These are phyloP conservation scores for Phytophthora kernoviae DNA, from an alignment of 352 stramenopile genomes.

Conservation along the genomic window DNA sequence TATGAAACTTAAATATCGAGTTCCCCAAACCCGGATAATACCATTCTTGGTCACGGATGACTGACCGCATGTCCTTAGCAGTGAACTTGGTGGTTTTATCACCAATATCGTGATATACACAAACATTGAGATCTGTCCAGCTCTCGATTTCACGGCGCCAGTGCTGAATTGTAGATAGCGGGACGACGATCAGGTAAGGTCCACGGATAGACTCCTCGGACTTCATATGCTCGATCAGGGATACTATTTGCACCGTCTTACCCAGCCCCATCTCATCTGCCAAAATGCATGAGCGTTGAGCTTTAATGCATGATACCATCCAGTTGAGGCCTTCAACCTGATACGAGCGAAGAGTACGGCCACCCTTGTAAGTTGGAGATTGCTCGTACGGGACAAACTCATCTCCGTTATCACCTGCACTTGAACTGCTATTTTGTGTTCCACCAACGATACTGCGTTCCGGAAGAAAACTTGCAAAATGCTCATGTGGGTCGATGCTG, in stretches of 20 bases:
- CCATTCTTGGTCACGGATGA: slow-evolving; percentile 89
- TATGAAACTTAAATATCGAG: slow-evolving; percentile 92
- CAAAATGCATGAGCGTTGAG: slow-evolving; percentile 86
- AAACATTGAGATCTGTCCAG: slow-evolving; percentile 98
- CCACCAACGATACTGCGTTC: slow-evolving; percentile 23
- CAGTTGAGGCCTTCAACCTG: slow-evolving; percentile 90
- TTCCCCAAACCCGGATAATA: slow-evolving; percentile 89
- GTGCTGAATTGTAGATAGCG: slow-evolving; percentile 88
- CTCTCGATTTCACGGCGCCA: slow-evolving; percentile 89
- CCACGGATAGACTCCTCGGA: slow-evolving; percentile 85
- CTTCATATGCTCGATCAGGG: slow-evolving; percentile 90
- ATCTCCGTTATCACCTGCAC: slow-evolving; percentile 14
- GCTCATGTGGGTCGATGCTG: slow-evolving; percentile 88
- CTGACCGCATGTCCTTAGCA: slow-evolving; percentile 85
- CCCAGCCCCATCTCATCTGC: slow-evolving; percentile 94
- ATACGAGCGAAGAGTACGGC: slow-evolving; percentile 78
- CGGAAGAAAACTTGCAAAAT: slow-evolving; percentile 88
- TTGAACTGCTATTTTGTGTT: slow-evolving; percentile 18
- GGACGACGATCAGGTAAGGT: slow-evolving; percentile 86
- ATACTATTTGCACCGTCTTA: slow-evolving; percentile 96
- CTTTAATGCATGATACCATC: slow-evolving; percentile 90
- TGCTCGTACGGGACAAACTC: slow-evolving; percentile 91
- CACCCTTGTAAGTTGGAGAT: slow-evolving; percentile 87
- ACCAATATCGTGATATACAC: slow-evolving; percentile 97
- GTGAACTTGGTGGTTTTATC: slow-evolving; percentile 81